Base-by-base conservation (phyloP, 2,329 filamentous ascomycete species). In the Fusarium lyarnte region DNA sequence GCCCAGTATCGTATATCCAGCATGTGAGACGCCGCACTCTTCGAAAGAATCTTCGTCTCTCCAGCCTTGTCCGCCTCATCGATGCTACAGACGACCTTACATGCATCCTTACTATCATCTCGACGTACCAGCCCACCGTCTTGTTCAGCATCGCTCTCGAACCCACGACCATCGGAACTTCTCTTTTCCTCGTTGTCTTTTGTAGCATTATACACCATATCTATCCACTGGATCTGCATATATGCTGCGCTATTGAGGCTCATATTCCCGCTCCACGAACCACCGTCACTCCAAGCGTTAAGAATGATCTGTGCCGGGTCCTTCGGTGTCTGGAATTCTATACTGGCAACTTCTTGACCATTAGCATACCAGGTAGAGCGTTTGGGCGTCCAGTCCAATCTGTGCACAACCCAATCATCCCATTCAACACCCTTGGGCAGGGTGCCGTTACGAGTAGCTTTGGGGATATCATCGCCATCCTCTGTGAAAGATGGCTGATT, bases 271-370 rank as follows among this genome's bases (percentile, higher is more conserved):
- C 85, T 86, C 89, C 88, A 91, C 52, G 81, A 80, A 8, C 89
- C 88, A 25, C 89, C 89, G 68, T 91, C 86, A 62, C 87, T 87
- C 89, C 89, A 91, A 52, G 88, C 84, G 74, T 91, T 91, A 74
- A 91, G 81, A 35, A 89, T 84, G 53, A 91, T 78, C 58, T 84
- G 83, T 39, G 85, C 85, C 8, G 85, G 81, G 54, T 88, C 85
- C 29, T 83, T 81, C 1, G 89, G 89, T 19, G 87, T 85, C 64
- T 89, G 87, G 74, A 89, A 88, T 7, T 82, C 82, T 71, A 88
- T 89, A 27, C 81, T 85, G 5, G 87, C 85, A 4, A 86, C 82
- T 73, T 87, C 79, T 41, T 82, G 76, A 36, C 84, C 86, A 72
- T 90, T 82, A 25, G 89, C 82, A 71, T 84, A 90, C 88, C 89